Evolutionary conservation across 345 rosid genomes (phyloP).

Genomic region (Eucalyptus erythrocorys): DNA sequence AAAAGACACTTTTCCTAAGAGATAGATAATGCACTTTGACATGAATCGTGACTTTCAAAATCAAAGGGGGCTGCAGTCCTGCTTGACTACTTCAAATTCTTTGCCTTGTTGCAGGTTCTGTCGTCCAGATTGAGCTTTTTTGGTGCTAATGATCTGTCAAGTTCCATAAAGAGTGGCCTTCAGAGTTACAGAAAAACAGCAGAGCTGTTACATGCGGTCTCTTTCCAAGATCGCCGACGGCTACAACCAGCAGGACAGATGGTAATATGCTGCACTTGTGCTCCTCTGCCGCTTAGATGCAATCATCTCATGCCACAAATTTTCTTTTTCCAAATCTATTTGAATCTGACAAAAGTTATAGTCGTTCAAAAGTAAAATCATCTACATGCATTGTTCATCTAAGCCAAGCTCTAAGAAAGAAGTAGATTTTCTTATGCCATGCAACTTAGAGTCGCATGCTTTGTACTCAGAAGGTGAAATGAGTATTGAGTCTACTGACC

Average conservation of each 20-base stretch:
- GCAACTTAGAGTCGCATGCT: background rate
- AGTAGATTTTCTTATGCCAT: background rate
- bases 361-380: background rate
- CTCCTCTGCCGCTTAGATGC: background rate
- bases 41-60: background rate
- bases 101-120: constrained; percentile 41
- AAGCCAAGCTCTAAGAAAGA: background rate
- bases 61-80: background rate
- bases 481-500: background rate
- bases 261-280: constrained; percentile 18
- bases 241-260: constrained; percentile 67
- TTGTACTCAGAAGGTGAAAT: background rate
- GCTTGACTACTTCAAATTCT: background rate
- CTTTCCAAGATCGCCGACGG: constrained; percentile 78
- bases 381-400: background rate
- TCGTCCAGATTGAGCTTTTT: constrained; percentile 76
- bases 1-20: background rate
- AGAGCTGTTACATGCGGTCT: constrained; percentile 88
- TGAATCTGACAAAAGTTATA: background rate
- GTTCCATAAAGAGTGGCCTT: constrained; percentile 46
- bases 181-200: constrained; percentile 63
- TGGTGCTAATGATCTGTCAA: constrained; percentile 33
- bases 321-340: no score
- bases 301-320: background rate
- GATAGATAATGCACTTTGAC: background rate